phyloP scores from a whole-genome alignment of 2,329 filamentous ascomycete species.

The Pseudonectria buxi region DNA sequence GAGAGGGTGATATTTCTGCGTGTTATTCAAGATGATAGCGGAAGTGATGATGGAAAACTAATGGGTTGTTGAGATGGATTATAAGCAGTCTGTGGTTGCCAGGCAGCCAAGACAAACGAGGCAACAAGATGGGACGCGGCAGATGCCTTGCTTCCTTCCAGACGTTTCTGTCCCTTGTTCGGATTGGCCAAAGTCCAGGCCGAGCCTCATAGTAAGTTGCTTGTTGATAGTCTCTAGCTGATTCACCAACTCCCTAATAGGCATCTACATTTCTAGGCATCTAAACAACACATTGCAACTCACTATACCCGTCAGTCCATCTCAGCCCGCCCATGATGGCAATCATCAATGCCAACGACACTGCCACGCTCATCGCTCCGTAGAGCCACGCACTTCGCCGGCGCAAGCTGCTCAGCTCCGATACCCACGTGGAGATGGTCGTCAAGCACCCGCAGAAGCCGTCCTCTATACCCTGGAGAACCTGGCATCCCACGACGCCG shows the following conservation, averaged over 20 bases:
- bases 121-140: background rate
- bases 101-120: no score
- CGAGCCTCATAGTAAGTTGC: no score
- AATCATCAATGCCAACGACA: conserved; percentile 54
- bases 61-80: no score
- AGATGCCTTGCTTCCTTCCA: background rate
- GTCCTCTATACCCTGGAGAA: conserved; percentile 60
- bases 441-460: conserved; percentile 62
- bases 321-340: conserved; percentile 67
- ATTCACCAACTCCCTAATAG: no score
- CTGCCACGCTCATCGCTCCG: conserved; percentile 52
- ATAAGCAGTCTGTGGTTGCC: no score
- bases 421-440: conserved; percentile 62
- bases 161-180: no score
- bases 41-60: no score
- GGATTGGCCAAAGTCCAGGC: no score
- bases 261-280: no score
- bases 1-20: no score
- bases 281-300: conserved; percentile 11
- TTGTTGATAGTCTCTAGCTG: no score
- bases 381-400: conserved; percentile 60
- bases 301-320: conserved; percentile 57
- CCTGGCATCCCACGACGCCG: conserved; percentile 57
- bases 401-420: conserved; percentile 49
- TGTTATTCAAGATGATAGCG: no score